Percentiles rank a stretch among this genome's conserved stretches.
Evolutionary conservation across 2,329 filamentous ascomycete species (phyloP).

Genomic region (Pseudogymnoascus sp.): DNA sequence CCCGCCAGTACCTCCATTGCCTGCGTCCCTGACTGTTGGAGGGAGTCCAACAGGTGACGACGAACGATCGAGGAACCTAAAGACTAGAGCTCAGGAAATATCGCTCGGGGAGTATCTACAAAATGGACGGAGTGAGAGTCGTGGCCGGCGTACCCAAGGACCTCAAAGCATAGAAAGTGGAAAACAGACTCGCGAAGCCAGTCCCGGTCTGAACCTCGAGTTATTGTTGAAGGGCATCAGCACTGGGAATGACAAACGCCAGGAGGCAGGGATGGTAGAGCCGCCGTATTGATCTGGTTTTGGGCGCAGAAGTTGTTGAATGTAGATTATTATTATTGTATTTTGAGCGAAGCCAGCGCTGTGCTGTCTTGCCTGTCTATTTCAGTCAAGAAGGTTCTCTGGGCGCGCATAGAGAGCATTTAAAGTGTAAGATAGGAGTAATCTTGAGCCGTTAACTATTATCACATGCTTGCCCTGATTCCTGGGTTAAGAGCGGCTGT

Average conservation of each 20-base stretch:
- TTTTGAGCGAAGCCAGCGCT: slow-evolving; percentile 6
- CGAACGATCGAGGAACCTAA: not conserved
- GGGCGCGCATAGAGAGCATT: not conserved
- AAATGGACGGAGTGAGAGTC: not conserved
- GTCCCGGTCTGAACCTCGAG: slow-evolving; percentile 24
- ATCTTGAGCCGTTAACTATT: not conserved
- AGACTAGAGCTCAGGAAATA: not conserved
- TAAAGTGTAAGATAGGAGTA: slow-evolving; percentile 5
- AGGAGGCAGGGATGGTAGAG: slow-evolving; percentile 1
- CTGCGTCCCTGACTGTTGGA: not conserved
- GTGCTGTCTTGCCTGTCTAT: not conserved
- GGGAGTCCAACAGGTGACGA: not conserved
- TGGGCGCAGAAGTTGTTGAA: not conserved
- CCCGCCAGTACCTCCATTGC: not conserved
- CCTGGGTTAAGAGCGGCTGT: not conserved
- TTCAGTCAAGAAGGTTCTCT: not conserved
- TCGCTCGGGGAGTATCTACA: not conserved
- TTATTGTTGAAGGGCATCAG: slow-evolving; percentile 29
- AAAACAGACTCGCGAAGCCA: not conserved
- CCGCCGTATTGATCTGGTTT: slow-evolving; percentile 2
- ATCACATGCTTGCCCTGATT: not conserved
- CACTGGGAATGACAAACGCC: slow-evolving; percentile 17
- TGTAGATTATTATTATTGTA: slow-evolving; percentile 3
- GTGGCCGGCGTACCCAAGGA: not conserved
- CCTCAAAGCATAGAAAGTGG: not conserved